Percentiles rank a stretch among this genome's conserved stretches.
phyloP scores from a whole-genome alignment of 2,329 filamentous ascomycete species.

The Fusarium proliferatum region DNA sequence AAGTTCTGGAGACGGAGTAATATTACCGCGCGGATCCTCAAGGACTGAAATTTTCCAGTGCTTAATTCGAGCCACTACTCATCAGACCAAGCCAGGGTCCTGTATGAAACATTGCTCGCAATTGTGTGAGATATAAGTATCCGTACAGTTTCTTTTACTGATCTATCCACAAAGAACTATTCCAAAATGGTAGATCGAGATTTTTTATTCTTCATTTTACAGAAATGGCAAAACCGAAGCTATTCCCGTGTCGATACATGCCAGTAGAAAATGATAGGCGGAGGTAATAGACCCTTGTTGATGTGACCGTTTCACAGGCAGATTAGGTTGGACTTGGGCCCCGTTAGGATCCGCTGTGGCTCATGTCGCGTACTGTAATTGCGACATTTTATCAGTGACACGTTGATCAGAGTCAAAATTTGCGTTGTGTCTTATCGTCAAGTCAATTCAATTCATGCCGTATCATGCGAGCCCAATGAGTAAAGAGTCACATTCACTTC shows the following conservation, averaged over 20 bases:
- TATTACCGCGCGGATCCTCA: background rate
- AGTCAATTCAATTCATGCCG: background rate
- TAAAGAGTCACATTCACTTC: background rate
- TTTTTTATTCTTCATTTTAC: background rate
- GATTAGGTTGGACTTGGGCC: constrained; percentile 23
- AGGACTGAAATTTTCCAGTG: background rate
- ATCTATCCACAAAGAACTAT: background rate
- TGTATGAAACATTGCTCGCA: background rate
- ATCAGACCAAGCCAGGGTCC: background rate
- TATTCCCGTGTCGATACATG: constrained; percentile 11
- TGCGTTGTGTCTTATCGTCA: background rate
- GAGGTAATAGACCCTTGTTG: constrained; percentile 15
- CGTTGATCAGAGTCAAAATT: background rate
- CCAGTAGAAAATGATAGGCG: background rate
- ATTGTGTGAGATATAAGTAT: background rate
- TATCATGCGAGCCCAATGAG: background rate
- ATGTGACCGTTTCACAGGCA: constrained; percentile 26
- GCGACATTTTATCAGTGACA: background rate
- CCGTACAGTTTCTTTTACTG: background rate
- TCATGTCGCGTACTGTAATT: background rate
- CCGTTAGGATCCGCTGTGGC: constrained; percentile 12
- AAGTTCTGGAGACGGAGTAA: background rate
- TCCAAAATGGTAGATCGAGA: background rate
- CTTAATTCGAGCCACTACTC: background rate
- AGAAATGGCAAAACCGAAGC: background rate